These are phyloP conservation scores for Mycena haematopus DNA, from an alignment of 768 basidiomycete genomes.

Conservation along the genomic window DNA sequence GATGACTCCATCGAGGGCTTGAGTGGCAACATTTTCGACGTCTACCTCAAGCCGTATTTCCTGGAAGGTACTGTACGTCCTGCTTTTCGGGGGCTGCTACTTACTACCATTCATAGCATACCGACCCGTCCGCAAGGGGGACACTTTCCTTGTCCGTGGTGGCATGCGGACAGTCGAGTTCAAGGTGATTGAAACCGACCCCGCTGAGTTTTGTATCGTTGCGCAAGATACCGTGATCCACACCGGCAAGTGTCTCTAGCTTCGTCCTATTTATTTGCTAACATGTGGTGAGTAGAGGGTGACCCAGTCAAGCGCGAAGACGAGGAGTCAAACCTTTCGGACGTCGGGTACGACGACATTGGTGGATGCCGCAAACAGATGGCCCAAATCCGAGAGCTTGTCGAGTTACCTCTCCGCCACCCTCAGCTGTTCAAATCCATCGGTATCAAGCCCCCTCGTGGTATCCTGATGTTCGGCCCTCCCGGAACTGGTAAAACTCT, in stretches of 20 bases:
- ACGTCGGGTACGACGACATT: constrained; percentile 99
- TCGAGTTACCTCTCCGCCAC: constrained; percentile 96
- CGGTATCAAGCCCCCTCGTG: constrained; percentile 99
- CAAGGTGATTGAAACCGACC: constrained; percentile 98
- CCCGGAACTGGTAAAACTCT: constrained; percentile 99
- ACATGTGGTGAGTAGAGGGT: constrained; percentile 66
- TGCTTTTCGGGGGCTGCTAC: constrained; percentile 13
- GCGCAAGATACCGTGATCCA: constrained; percentile 99
- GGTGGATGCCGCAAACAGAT: constrained; percentile 99
- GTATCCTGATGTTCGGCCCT: constrained; percentile 98
- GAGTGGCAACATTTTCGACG: constrained; percentile 98
- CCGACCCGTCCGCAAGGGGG: constrained; percentile 94
- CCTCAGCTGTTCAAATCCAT: constrained; percentile 99
- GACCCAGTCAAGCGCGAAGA: constrained; percentile 99
- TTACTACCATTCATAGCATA: constrained; percentile 59
- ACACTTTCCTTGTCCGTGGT: constrained; percentile 98
- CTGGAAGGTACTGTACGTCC: constrained; percentile 70
- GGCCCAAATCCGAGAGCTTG: constrained; percentile 99
- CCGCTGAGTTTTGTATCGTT: constrained; percentile 97
- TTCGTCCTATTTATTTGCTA: constrained; percentile 6
- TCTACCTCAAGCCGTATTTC: constrained; percentile 99
- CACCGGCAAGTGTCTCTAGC: constrained; percentile 58
- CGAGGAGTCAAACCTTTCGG: constrained; percentile 94
- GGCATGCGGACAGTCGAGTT: constrained; percentile 99
- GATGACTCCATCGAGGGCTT: constrained; percentile 98